Conservation (phyloP, 2,329 filamentous ascomycete genomes). For the Westerdykella ornata region DNA sequence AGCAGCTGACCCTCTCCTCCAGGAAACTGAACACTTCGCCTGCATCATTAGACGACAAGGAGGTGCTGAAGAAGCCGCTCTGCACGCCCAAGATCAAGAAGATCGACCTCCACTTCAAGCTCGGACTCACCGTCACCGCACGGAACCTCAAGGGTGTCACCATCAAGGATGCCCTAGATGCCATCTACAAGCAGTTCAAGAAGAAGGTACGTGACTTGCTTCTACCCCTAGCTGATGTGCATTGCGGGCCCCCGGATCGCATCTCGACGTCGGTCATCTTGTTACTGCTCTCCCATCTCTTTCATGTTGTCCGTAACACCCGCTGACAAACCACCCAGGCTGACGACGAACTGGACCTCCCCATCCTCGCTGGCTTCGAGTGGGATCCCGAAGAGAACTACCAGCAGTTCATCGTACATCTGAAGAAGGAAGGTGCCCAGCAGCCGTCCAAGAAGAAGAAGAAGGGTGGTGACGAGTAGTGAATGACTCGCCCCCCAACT, state of each 20-base stretch:
- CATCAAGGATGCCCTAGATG: conserved; percentile 93
- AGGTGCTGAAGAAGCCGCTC: conserved; percentile 73
- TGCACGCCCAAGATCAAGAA: conserved; percentile 81
- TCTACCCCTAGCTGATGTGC: background rate
- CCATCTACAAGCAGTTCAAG: conserved; percentile 93
- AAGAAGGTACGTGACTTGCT: conserved; percentile 64
- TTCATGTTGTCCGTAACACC: too few relatives aligned
- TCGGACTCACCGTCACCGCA: conserved; percentile 80
- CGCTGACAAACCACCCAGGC: conserved; percentile 47
- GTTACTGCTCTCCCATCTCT: too few relatives aligned
- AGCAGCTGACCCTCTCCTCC: conserved; percentile 14
- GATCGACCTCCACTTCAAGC: conserved; percentile 86
- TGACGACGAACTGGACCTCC: conserved; percentile 82
- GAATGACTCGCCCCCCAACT: conserved; percentile 36
- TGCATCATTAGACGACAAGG: conserved; percentile 69
- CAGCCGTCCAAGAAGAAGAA: conserved; percentile 32
- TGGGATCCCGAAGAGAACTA: conserved; percentile 93
- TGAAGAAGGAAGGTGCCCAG: conserved; percentile 60
- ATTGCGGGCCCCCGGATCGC: background rate
- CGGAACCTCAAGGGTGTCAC: conserved; percentile 91
- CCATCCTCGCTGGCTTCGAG: conserved; percentile 89
- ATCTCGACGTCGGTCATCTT: background rate
- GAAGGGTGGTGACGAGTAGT: conserved; percentile 34
- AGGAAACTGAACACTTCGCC: conserved; percentile 95
- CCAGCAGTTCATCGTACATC: conserved; percentile 80